Conservation (phyloP, 345 rosid genomes). For the Litchi chinensis region DNA sequence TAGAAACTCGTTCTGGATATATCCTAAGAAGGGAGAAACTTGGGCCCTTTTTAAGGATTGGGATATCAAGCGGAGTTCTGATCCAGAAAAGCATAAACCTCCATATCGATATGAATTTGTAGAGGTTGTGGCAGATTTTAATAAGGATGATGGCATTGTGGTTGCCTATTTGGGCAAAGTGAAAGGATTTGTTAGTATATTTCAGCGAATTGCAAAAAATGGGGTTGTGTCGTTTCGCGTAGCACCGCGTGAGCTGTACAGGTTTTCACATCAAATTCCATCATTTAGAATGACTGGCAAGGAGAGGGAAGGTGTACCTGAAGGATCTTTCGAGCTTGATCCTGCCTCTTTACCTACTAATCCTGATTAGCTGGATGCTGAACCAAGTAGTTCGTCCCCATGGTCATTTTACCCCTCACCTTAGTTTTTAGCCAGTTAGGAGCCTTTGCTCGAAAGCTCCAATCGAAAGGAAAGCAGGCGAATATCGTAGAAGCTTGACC, state of each 20-base stretch:
- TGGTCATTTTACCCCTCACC: neutral
- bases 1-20: conserved; percentile 36
- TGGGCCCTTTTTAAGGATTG: conserved; percentile 88
- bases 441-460: conserved; percentile 1
- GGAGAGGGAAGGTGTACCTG: conserved; percentile 75
- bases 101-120: conserved; percentile 65
- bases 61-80: conserved; percentile 57
- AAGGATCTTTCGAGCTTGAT: conserved; percentile 76
- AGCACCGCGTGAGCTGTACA: conserved; percentile 46
- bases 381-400: too few relatives aligned
- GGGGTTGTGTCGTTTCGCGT: conserved; percentile 42
- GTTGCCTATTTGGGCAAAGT: conserved; percentile 74
- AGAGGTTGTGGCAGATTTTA: conserved; percentile 60
- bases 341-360: conserved; percentile 62
- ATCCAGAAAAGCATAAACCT: conserved; percentile 46
- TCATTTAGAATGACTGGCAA: conserved; percentile 69
- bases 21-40: conserved; percentile 76
- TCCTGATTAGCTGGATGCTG: neutral
- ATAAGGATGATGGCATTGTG: conserved; percentile 51
- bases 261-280: conserved; percentile 79
- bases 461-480: conserved; percentile 8
- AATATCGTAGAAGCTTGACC: conserved; percentile 1
- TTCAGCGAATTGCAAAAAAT: conserved; percentile 33
- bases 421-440: neutral
- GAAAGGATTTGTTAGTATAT: conserved; percentile 74